phyloP scores from a whole-genome alignment of 805 yeast species.

The Candida krabiensis region DNA sequence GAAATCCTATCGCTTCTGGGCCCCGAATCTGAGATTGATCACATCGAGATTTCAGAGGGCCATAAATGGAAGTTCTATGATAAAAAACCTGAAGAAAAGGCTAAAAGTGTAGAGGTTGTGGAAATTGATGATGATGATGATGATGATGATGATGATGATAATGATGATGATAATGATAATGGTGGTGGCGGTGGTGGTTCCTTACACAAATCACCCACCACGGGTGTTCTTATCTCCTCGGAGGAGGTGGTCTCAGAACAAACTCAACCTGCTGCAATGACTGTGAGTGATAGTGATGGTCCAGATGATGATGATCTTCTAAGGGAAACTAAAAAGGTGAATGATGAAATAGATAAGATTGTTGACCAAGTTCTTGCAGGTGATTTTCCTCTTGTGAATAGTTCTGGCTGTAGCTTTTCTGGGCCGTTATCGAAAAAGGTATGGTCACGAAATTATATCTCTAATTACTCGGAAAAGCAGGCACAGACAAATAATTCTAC shows the following conservation, averaged over 20 bases:
- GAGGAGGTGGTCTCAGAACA: not conserved
- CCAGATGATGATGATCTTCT: conserved; percentile 18
- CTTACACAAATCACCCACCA: not conserved
- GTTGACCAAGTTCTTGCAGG: conserved; percentile 12
- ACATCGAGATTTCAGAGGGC: conserved; percentile 27
- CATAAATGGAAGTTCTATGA: conserved; percentile 26
- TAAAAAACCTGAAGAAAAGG: conserved; percentile 5
- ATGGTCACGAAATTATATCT: not conserved
- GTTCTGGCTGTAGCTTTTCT: not conserved
- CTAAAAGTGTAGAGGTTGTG: conserved; percentile 16
- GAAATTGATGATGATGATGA: conserved; percentile 19
- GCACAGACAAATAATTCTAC: not conserved
- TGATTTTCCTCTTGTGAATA: not conserved
- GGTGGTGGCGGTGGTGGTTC: conserved; percentile 16
- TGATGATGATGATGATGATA: conserved; percentile 17
- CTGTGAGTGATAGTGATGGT: conserved; percentile 9
- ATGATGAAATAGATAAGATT: conserved; percentile 16
- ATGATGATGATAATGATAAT: conserved; percentile 12
- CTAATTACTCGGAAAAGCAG: not conserved
- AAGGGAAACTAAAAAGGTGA: conserved; percentile 10
- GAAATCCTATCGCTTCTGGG: conserved; percentile 25
- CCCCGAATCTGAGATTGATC: conserved; percentile 16
- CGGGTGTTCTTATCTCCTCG: not conserved
- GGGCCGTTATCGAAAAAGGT: conserved; percentile 1
- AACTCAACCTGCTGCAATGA: not conserved